phyloP scores from a whole-genome alignment of 2,329 filamentous ascomycete genomes.

The Chalaropsis ovoidea region DNA sequence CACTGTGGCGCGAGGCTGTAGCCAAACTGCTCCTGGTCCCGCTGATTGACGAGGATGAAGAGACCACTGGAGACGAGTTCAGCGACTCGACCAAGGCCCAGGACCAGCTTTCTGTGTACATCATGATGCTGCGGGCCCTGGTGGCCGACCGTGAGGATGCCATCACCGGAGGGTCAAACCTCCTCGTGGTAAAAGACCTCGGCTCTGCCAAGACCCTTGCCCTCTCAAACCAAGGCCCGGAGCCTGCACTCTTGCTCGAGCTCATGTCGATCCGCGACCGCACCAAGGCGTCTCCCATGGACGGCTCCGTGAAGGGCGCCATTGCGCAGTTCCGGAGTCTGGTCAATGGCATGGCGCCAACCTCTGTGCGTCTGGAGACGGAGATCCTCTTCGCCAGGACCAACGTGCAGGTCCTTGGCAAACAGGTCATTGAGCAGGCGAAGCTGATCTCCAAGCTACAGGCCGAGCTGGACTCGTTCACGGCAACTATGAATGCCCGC shows the following conservation, averaged over 20 bases:
- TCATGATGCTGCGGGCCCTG: constrained; percentile 63
- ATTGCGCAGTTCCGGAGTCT: constrained; percentile 60
- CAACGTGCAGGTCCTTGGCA: neutral
- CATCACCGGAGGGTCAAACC: constrained; percentile 67
- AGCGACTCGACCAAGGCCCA: constrained; percentile 77
- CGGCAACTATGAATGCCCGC: constrained; percentile 68
- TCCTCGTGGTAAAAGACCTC: constrained; percentile 59
- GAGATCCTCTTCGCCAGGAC: constrained; percentile 4
- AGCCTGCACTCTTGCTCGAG: neutral
- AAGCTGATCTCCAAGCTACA: constrained; percentile 38
- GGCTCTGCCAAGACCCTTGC: constrained; percentile 9
- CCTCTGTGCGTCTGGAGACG: neutral
- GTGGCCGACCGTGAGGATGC: constrained; percentile 70
- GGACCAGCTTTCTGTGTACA: constrained; percentile 80
- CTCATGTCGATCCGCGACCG: neutral
- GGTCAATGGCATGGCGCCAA: neutral
- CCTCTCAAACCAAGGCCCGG: neutral
- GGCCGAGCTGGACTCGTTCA: constrained; percentile 66
- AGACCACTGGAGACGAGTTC: constrained; percentile 82
- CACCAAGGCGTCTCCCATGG: constrained; percentile 31
- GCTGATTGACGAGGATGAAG: constrained; percentile 74
- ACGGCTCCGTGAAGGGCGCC: constrained; percentile 59
- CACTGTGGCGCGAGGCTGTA: neutral
- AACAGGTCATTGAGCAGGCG: neutral
- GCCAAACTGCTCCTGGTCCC: constrained; percentile 36